These are phyloP conservation scores for Pelargonium citronellum DNA, from an alignment of 441 rosid genomes.

Conservation along the genomic window DNA sequence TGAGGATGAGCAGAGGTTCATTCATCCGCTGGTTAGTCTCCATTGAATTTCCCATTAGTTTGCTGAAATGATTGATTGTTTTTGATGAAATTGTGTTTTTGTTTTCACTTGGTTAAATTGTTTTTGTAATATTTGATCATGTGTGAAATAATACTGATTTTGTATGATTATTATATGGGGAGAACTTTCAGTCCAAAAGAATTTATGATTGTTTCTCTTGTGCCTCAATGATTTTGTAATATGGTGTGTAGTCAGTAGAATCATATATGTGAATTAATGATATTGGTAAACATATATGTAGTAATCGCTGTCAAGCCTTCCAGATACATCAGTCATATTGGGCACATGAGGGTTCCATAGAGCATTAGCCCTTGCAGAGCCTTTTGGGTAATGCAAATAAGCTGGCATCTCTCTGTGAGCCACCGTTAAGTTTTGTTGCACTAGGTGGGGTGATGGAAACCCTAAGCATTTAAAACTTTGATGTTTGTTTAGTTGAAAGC, in stretches of 20 bases:
- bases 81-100: background rate
- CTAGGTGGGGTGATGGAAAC: background rate
- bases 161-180: no score
- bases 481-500: no score
- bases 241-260: background rate
- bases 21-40: constrained; percentile 87
- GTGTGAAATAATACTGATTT: no score
- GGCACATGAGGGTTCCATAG: background rate
- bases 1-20: constrained; percentile 46
- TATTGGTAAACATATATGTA: background rate
- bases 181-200: no score
- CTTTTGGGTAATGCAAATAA: background rate
- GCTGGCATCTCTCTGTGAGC: background rate
- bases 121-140: no score
- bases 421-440: background rate
- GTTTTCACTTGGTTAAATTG: background rate
- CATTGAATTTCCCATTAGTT: background rate
- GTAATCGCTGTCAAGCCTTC: background rate
- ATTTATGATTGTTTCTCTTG: no score
- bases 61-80: background rate
- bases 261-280: background rate
- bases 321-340: background rate
- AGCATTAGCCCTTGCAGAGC: background rate
- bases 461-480: background rate
- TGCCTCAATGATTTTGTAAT: background rate